Evolutionary conservation across 2,329 filamentous ascomycete species (phyloP), one percentile per base, ranked within the genome.

Genomic region (Alternaria gaisen): DNA sequence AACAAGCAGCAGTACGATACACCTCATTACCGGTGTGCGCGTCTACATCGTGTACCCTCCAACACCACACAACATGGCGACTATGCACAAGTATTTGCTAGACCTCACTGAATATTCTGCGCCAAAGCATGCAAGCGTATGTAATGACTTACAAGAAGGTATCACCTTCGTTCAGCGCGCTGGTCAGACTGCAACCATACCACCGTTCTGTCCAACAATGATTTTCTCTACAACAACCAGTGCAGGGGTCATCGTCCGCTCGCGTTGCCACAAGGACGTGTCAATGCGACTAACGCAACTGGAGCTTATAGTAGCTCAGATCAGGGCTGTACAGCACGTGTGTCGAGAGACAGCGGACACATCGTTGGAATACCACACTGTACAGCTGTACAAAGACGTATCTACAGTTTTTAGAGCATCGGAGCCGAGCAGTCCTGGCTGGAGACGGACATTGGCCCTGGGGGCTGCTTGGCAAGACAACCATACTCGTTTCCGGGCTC

Each of bases 1-100:
- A 16, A 24, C 34, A n/a, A 46, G 41, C n/a, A 54, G 6, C 18
- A 47, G 42, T 10, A 34, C 43, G 24, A 48, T 43, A 34, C 50
- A 54, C 14, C 24, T 53, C 11, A 20, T 54, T 1, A 41, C 41
- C 5, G 50, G 56, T 20, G 38, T 46, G 9, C 50, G 56, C n/a
- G 16, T 48, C 1, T 54, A 58, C 42, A 22, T 48, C 42, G 34
- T 54, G 4, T 54, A 53, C 4, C 56, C 56, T 12, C 41, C 56
- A 6, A 54, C 18, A 7, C 24, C 32, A 34, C 40, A 58, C 11
- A 58, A 58, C 42, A 26, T 58, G n/a, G 8, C 11, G 18, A 28
- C 30, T 1, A 9, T 56, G 24, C 2, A 56, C 3, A 11, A 11
- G 4, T 50, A 50, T 20, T 41, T 41, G 11, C 10, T 3, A 14